Evolutionary conservation across 129 eudicot genomes (phyloP).

Genomic region (Escallonia rubra): DNA sequence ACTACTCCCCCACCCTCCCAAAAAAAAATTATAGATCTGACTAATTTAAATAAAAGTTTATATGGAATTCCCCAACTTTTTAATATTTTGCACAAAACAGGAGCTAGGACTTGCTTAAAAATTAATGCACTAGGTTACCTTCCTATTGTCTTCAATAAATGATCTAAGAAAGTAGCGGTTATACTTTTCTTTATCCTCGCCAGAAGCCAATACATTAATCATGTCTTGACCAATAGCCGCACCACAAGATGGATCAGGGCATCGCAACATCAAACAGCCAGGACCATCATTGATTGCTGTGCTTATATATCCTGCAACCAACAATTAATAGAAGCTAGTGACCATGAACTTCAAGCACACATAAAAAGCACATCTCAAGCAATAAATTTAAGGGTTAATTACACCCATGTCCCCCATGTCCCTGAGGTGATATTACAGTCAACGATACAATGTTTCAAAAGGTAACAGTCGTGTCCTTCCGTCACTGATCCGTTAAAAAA

Average conservation of each 20-base stretch:
- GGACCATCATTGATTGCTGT: conserved; percentile 90
- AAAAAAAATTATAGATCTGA: too few species aligned
- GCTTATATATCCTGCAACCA: conserved; percentile 62
- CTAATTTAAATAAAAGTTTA: too few species aligned
- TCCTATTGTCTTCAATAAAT: conserved; percentile 73
- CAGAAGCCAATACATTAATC: conserved; percentile 48
- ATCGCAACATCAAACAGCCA: conserved; percentile 89
- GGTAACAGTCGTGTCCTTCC: too few species aligned
- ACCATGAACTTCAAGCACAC: neutral
- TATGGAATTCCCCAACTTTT: too few species aligned
- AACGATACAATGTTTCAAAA: too few species aligned
- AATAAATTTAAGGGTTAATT: neutral
- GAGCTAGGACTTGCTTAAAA: neutral
- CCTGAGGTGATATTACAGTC: too few species aligned
- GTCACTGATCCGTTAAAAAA: too few species aligned
- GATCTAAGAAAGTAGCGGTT: conserved; percentile 76
- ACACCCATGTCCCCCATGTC: too few species aligned
- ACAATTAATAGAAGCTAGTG: neutral
- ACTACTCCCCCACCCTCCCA: too few species aligned
- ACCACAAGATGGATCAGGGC: conserved; percentile 95
- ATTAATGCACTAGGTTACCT: conserved; percentile 30
- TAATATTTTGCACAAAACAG: neutral
- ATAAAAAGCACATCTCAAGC: neutral
- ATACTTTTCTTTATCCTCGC: conserved; percentile 63
- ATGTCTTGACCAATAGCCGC: conserved; percentile 94